Evolutionary conservation across 2,329 filamentous ascomycete species (phyloP).

Genomic region (Trichoderma lentiforme): DNA sequence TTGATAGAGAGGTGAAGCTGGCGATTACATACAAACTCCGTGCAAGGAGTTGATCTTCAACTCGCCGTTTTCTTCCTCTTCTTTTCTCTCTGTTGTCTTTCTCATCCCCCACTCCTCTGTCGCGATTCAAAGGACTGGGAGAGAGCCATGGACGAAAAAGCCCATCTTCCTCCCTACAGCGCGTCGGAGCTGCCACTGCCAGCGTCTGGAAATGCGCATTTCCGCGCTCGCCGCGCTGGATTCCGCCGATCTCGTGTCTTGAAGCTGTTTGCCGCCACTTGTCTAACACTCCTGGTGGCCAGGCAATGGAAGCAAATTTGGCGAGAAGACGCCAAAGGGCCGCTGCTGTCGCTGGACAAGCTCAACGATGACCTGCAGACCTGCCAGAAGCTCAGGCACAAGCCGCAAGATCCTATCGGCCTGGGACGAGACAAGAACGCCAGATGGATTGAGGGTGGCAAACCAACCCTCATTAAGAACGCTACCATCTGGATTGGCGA

Average conservation of each 20-base stretch:
- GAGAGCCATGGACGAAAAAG: slow-evolving; percentile 39
- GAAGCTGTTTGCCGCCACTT: slow-evolving; percentile 43
- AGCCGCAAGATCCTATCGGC: slow-evolving; percentile 54
- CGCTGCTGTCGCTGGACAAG: slow-evolving; percentile 48
- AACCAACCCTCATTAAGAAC: slow-evolving; percentile 62
- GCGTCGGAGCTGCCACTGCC: slow-evolving; percentile 30
- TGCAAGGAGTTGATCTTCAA: neutral
- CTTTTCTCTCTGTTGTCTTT: neutral
- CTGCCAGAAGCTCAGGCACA: slow-evolving; percentile 53
- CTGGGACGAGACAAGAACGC: slow-evolving; percentile 57
- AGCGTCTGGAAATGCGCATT: slow-evolving; percentile 10
- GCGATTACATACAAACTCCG: neutral
- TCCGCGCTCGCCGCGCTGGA: slow-evolving; percentile 26
- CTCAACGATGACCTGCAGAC: slow-evolving; percentile 53
- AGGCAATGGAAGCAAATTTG: slow-evolving; percentile 46
- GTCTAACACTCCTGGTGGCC: slow-evolving; percentile 50
- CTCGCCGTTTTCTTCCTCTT: neutral
- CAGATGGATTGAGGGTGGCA: slow-evolving; percentile 56
- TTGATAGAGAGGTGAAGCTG: neutral
- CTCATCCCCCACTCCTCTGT: neutral
- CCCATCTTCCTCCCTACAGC: slow-evolving; percentile 44
- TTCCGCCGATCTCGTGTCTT: slow-evolving; percentile 44
- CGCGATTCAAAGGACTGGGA: neutral
- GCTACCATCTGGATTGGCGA: slow-evolving; percentile 66
- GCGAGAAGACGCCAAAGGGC: slow-evolving; percentile 25